These are phyloP conservation scores for Perkinsus olseni DNA, from an alignment of 169 alveolate genomes.

Conservation along the genomic window DNA sequence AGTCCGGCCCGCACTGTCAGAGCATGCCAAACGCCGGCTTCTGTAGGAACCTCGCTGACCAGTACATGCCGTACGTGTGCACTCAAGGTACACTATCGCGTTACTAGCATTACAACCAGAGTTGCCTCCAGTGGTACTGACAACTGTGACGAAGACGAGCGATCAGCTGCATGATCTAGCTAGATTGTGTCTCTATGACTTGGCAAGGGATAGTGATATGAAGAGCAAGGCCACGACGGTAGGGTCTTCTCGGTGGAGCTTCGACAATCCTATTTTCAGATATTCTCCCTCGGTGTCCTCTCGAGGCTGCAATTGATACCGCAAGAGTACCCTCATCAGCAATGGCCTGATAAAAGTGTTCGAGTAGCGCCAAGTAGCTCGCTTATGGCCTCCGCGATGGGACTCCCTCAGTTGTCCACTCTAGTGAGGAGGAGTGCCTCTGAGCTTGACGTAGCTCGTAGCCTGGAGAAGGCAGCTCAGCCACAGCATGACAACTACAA, in stretches of 20 bases:
- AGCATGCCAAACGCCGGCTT: background rate
- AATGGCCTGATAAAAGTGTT: background rate
- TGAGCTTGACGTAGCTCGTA: background rate
- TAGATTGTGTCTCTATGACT: background rate
- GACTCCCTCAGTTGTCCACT: background rate
- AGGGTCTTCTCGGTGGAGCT: background rate
- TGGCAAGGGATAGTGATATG: background rate
- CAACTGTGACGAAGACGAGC: background rate
- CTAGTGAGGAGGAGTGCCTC: background rate
- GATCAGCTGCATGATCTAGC: background rate
- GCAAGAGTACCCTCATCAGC: background rate
- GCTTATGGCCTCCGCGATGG: background rate
- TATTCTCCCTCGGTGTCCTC: background rate
- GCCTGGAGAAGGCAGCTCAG: background rate
- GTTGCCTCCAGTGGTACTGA: background rate
- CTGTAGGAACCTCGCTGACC: background rate
- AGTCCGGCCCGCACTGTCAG: background rate
- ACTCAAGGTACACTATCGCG: background rate
- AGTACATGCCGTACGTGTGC: background rate
- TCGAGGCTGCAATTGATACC: background rate
- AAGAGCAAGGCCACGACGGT: background rate
- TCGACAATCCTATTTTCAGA: background rate
- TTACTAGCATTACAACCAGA: background rate
- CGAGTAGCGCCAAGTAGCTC: background rate
- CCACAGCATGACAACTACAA: background rate